Evolutionary conservation across 495 filamentous ascomycete genomes (phyloP).

Genomic region (Baudoinia panamericana): DNA sequence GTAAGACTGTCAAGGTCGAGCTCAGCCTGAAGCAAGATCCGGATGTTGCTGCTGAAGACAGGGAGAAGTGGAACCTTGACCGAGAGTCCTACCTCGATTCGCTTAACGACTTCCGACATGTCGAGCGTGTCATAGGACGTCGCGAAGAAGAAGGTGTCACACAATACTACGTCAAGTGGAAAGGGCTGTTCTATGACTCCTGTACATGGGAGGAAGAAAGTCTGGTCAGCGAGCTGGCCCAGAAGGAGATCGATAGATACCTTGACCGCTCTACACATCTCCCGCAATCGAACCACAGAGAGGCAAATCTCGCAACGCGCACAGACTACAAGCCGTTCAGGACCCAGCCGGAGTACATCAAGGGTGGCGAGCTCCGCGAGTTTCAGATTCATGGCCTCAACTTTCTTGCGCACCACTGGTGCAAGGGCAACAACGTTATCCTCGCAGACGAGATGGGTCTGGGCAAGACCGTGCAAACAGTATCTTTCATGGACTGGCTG

Average conservation of each 20-base stretch:
- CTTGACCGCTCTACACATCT: conserved; percentile 64
- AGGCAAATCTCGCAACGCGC: conserved; percentile 63
- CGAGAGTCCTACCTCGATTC: conserved; percentile 75
- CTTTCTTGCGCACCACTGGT: conserved; percentile 92
- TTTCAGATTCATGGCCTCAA: conserved; percentile 93
- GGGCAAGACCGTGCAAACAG: conserved; percentile 95
- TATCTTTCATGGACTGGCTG: conserved; percentile 94
- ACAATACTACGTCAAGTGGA: conserved; percentile 89
- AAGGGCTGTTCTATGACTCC: conserved; percentile 51
- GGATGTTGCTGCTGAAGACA: conserved; percentile 68
- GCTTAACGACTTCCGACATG: conserved; percentile 69
- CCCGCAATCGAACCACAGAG: conserved; percentile 59
- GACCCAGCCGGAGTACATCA: conserved; percentile 71
- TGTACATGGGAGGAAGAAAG: conserved; percentile 86
- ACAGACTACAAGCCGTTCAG: conserved; percentile 55
- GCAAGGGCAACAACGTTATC: conserved; percentile 79
- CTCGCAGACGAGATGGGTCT: conserved; percentile 97
- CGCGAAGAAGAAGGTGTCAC: conserved; percentile 54
- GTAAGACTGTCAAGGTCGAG: conserved; percentile 64
- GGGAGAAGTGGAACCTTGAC: conserved; percentile 81
- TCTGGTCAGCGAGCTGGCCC: conserved; percentile 60
- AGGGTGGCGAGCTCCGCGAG: conserved; percentile 72
- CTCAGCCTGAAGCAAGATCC: conserved; percentile 54
- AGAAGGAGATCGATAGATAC: conserved; percentile 81
- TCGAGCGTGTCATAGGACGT: conserved; percentile 80